A percentile compares a stretch with the other conserved stretches of the same genome.
These are phyloP conservation scores for Isabelozyma gotoi DNA, from an alignment of 805 yeast species.

Conservation along the genomic window DNA sequence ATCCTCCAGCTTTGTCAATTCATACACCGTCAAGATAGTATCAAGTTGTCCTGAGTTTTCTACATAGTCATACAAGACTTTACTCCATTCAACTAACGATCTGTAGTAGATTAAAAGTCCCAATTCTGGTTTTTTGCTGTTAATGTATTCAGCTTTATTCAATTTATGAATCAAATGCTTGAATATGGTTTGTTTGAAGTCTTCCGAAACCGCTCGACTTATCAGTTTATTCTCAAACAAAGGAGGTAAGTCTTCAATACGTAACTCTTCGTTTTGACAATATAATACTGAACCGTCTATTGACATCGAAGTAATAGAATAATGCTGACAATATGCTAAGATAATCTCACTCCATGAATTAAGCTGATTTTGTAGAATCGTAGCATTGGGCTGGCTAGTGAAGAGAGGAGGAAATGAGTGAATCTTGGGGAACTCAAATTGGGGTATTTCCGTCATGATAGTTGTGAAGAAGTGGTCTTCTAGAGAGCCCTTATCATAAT, in stretches of 20 bases:
- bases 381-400: constrained; percentile 83
- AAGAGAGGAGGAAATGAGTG: constrained; percentile 83
- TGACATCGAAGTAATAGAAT: constrained; percentile 38
- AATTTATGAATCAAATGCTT: constrained; percentile 50
- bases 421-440: constrained; percentile 40
- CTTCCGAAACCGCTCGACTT: constrained; percentile 52
- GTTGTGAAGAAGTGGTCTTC: too few relatives aligned
- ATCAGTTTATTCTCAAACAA: constrained; percentile 55
- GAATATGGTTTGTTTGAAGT: constrained; percentile 57
- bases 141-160: constrained; percentile 57
- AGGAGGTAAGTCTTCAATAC: constrained; percentile 20
- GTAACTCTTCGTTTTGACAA: constrained; percentile 22
- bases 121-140: constrained; percentile 53
- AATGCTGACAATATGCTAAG: constrained; percentile 55
- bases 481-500: too few relatives aligned
- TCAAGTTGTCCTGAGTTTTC: constrained; percentile 78
- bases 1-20: constrained; percentile 65
- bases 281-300: constrained; percentile 28
- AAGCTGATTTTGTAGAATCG: constrained; percentile 74
- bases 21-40: constrained; percentile 78
- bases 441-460: not conserved
- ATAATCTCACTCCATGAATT: constrained; percentile 75
- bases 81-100: constrained; percentile 52
- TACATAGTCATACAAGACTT: constrained; percentile 29
- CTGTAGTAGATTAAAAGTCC: constrained; percentile 64